Evolutionary conservation across 352 stramenopile genomes (phyloP).

Genomic region (Peronosclerospora sorghi): DNA sequence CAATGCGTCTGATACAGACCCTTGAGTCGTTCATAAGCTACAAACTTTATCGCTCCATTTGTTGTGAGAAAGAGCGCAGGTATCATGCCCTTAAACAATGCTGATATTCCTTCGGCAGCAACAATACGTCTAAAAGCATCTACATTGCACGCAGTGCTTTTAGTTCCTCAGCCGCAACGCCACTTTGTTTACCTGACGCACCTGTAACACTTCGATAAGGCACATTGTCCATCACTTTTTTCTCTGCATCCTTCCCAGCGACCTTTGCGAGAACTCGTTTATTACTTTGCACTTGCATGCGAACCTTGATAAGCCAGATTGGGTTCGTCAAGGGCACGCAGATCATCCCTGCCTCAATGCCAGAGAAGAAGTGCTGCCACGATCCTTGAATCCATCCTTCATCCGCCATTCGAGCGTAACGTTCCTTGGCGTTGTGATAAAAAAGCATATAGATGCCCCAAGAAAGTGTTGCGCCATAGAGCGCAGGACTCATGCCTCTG

Average conservation of each 20-base stretch:
- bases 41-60: slow-evolving; percentile 94
- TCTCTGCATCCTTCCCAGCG: slow-evolving; percentile 38
- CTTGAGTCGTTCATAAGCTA: slow-evolving; percentile 74
- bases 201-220: slow-evolving; percentile 61
- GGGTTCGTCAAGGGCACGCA: slow-evolving; percentile 97
- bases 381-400: slow-evolving; percentile 60
- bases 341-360: slow-evolving; percentile 69
- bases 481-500: slow-evolving; percentile 89
- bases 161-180: neutral
- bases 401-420: slow-evolving; percentile 62
- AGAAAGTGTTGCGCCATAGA: slow-evolving; percentile 90
- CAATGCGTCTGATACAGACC: slow-evolving; percentile 45
- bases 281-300: slow-evolving; percentile 88
- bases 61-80: slow-evolving; percentile 93
- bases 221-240: slow-evolving; percentile 41
- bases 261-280: slow-evolving; percentile 30
- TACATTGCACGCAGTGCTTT: slow-evolving; percentile 7
- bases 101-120: slow-evolving; percentile 87
- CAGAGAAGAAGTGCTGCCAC: slow-evolving; percentile 77
- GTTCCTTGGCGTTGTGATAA: slow-evolving; percentile 93
- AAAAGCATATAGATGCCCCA: slow-evolving; percentile 99
- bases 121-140: slow-evolving; percentile 92
- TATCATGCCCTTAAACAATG: slow-evolving; percentile 93
- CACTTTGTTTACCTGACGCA: slow-evolving; percentile 5
- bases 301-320: slow-evolving; percentile 97